phyloP scores from a whole-genome alignment of 2,329 filamentous ascomycete species.

The Epichloe glyceriae region DNA sequence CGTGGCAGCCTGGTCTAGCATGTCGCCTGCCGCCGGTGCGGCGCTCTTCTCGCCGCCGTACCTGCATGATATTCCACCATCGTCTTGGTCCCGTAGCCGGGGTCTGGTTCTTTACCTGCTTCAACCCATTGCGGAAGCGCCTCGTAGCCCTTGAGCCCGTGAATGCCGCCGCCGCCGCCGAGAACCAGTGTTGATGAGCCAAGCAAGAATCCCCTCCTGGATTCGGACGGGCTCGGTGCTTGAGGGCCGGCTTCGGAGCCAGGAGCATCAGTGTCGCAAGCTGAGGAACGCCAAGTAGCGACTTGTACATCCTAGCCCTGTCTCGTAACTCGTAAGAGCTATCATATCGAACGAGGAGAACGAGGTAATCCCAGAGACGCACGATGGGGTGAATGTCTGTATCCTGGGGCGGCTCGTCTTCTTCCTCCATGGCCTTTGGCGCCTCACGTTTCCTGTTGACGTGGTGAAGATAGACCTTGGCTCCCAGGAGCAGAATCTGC shows the following conservation, averaged over 20 bases:
- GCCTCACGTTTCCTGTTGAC: constrained; percentile 49
- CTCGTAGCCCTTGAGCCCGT: constrained; percentile 68
- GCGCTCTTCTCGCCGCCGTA: constrained; percentile 20
- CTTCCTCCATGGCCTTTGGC: constrained; percentile 22
- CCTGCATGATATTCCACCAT: constrained; percentile 14
- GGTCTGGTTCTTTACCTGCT: constrained; percentile 66
- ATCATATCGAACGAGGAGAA: constrained; percentile 81
- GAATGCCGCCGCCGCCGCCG: constrained; percentile 58
- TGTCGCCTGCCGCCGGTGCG: constrained; percentile 46
- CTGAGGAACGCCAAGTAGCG: constrained; percentile 71
- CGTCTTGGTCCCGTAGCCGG: constrained; percentile 53
- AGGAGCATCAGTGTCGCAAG: constrained; percentile 82
- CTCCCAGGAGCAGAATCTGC: constrained; percentile 82
- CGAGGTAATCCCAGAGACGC: constrained; percentile 70
- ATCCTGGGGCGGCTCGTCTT: constrained; percentile 19
- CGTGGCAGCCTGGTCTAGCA: constrained; percentile 43
- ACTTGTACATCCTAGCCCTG: constrained; percentile 74
- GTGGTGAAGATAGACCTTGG: constrained; percentile 92
- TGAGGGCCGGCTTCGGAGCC: constrained; percentile 87
- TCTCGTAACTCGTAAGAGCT: constrained; percentile 91
- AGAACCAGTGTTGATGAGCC: constrained; percentile 80
- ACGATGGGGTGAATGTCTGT: constrained; percentile 50
- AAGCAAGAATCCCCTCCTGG: constrained; percentile 61
- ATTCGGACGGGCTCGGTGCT: constrained; percentile 77
- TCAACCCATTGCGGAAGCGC: constrained; percentile 74